A percentile compares a stretch with the other conserved stretches of the same genome.
These are phyloP conservation scores for Carallia pectinifolia DNA, from an alignment of 345 rosid species.

Conservation along the genomic window DNA sequence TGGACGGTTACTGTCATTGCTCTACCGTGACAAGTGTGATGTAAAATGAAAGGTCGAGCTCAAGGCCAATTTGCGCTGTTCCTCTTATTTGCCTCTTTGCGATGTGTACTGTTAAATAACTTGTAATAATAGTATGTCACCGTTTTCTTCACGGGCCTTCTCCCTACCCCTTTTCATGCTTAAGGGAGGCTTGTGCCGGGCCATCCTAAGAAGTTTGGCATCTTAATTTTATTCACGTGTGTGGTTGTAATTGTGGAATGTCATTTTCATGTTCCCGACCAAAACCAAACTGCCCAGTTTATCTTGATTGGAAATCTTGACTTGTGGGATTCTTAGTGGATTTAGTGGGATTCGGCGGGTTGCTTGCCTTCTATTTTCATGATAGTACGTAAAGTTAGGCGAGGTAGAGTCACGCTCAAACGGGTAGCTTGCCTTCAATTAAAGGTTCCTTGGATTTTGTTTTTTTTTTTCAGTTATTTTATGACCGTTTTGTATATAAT, in stretches of 20 bases:
- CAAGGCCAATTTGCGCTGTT: neutral
- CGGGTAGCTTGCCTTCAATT: too few relatives aligned
- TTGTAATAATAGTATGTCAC: slow-evolving; percentile 2
- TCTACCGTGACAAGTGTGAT: slow-evolving; percentile 4
- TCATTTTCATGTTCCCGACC: slow-evolving; percentile 10
- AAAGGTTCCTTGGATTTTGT: too few relatives aligned
- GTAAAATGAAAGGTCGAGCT: slow-evolving; percentile 3
- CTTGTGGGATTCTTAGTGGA: neutral
- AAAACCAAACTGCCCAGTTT: neutral
- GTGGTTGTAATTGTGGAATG: slow-evolving; percentile 3
- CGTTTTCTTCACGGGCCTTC: neutral
- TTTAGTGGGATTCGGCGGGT: slow-evolving; percentile 5
- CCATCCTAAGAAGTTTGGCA: slow-evolving; percentile 1
- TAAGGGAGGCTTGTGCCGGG: neutral
- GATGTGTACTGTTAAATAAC: neutral
- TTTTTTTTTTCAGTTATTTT: too few relatives aligned
- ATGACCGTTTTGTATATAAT: too few relatives aligned
- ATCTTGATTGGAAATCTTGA: neutral
- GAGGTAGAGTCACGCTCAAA: too few relatives aligned
- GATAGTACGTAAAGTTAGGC: too few relatives aligned
- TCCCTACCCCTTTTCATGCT: neutral
- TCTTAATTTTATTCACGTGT: neutral
- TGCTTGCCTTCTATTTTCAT: too few relatives aligned
- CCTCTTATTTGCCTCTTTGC: neutral
- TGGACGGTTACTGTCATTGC: neutral